These are phyloP conservation scores for Lachnellula suecica DNA, from an alignment of 2,329 filamentous ascomycete species.

Conservation along the genomic window DNA sequence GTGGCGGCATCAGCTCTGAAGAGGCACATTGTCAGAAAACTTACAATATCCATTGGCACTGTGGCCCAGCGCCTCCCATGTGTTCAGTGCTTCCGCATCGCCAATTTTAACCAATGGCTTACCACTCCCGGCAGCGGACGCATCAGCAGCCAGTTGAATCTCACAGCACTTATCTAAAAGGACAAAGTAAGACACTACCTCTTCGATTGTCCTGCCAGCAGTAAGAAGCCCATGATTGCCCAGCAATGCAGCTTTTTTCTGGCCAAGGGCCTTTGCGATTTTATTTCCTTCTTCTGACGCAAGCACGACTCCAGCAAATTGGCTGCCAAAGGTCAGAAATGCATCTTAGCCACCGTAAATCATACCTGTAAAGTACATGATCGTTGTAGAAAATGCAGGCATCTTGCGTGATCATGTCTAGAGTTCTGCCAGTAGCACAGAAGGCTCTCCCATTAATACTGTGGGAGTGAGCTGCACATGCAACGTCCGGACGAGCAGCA, in stretches of 20 bases:
- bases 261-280: slow-evolving; percentile 45
- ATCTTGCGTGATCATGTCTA: slow-evolving; percentile 59
- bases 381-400: slow-evolving; percentile 48
- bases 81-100: slow-evolving; percentile 64
- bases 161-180: slow-evolving; percentile 46
- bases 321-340: slow-evolving; percentile 18
- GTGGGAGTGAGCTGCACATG: slow-evolving; percentile 55
- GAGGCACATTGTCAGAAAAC: not conserved
- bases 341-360: not conserved
- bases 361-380: slow-evolving; percentile 37
- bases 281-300: slow-evolving; percentile 47
- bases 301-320: slow-evolving; percentile 50
- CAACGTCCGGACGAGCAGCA: slow-evolving; percentile 53
- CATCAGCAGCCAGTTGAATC: slow-evolving; percentile 50
- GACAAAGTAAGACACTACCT: slow-evolving; percentile 50
- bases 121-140: slow-evolving; percentile 58
- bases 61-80: slow-evolving; percentile 63
- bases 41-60: slow-evolving; percentile 27
- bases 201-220: slow-evolving; percentile 46
- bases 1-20: not conserved
- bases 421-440: slow-evolving; percentile 55
- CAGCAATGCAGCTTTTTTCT: slow-evolving; percentile 48
- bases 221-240: slow-evolving; percentile 53
- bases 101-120: slow-evolving; percentile 62
- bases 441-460: slow-evolving; percentile 58